Base-by-base conservation (phyloP, 768 basidiomycete species). In the Suillus brevipes region DNA sequence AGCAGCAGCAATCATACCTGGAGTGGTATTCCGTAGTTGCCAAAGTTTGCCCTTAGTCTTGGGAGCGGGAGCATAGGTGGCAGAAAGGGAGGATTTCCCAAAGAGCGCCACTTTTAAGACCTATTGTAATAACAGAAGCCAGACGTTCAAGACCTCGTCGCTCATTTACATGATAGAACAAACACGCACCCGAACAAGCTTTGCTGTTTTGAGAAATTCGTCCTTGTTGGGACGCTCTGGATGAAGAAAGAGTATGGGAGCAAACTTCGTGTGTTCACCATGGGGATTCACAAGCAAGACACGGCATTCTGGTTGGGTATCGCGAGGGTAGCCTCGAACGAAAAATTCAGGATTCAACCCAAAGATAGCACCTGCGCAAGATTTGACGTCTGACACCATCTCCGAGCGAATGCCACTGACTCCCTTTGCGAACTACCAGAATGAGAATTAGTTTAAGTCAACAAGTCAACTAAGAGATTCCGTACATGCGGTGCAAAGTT, bases 31-130 rank as follows among this genome's bases (percentile, higher is more conserved):
- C 10, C 20, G 2, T 31, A 61, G 10, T 34, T 61, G 58, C 64
- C 64, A 64, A 10, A 64, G 37, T 58, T 64, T 59, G 10, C 14
- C 43, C 28, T 64, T 64, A 2, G 56, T 47, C 36, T 64, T 64
- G 1, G 45, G 58, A 5, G 28, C 18, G 16, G 62, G 62, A 45
- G 25, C 18, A 3, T 56, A 20, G 18, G 25, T 57, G 10, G 34
- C 2, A 8, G 37, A 55, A 3, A 63, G 53, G 3, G 52, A 63
- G 16, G 64, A 47, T 38, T 61, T 60, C n/a, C 58, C 13, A 6
- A 61, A 59, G 13, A 60, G 34, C 1, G 58, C 42, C 6, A 37
- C 47, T 4, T 49, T 60, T 16, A 64, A 37, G 28, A 60, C 25
- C 64, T 60, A 40, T 28, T 28, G 28, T 28, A 28, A 60, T 60